Base-by-base conservation (phyloP, 139 green algal species). In the Yamagishiella unicocca region DNA sequence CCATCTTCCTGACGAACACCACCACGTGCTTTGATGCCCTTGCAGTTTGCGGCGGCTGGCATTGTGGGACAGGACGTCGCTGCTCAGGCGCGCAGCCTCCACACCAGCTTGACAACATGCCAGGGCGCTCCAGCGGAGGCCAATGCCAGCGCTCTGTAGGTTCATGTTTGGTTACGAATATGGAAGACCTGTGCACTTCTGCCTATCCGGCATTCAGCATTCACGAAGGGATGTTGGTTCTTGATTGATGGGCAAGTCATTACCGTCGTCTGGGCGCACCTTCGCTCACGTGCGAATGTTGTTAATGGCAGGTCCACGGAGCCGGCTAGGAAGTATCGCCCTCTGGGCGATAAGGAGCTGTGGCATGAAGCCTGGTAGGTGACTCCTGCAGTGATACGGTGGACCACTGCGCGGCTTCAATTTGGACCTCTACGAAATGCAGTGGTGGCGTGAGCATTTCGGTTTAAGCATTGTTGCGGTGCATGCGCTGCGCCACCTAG, bases 301-400 rank as follows among this genome's bases (percentile, higher is more conserved):
- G 14, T 25, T 58, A 68, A 68, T 38, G 27, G 6, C 81, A 87
- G 81, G 81, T 79, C 81, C 4, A 7, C 64, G 25, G 90, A 93
- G 78, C 90, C 90, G 38, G 10, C 55, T 4, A 74, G 90, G 37
- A 91, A 91, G 78, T 93, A 89, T 53, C 55, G 90, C 14, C 55
- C 70, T 7, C 82, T 95, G 17, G 89, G 42, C 12, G 92, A 94
- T 80, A 95, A 94, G 85, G 92, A 95, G 83, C 64, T 95, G n/a
- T 95, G 92, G 92, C 90, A 95, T 82, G 92, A 95, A 85, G 92
- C 89, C 53, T 95, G 92, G 92, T 95, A 77, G 53, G 90, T 42
- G 35, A 35, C n/a, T n/a, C n/a, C n/a, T n/a, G n/a, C n/a, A n/a
- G n/a, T n/a, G n/a, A n/a, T n/a, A n/a, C n/a, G n/a, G n/a, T n/a